Conservation (phyloP, 2,329 filamentous ascomycete genomes). For the Beauveria medogensis region DNA sequence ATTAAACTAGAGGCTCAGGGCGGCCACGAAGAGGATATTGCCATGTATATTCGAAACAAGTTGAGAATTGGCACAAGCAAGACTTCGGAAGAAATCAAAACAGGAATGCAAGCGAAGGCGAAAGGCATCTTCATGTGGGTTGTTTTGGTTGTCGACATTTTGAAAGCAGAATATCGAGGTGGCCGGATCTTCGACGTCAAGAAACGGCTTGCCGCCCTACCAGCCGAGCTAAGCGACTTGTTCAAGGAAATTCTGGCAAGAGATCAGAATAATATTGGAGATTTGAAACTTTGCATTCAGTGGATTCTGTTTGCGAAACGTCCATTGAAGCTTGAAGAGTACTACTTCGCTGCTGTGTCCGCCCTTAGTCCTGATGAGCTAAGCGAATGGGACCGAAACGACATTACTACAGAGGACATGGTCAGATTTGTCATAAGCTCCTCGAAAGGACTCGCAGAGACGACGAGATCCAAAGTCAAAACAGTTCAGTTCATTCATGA, state of each 20-base stretch:
- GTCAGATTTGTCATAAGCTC: slow-evolving; percentile 26
- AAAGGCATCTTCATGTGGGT: slow-evolving; percentile 38
- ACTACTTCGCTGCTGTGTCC: slow-evolving; percentile 27
- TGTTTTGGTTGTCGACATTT: slow-evolving; percentile 28
- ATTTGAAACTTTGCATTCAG: slow-evolving; percentile 36
- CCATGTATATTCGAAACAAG: slow-evolving; percentile 13
- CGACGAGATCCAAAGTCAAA: background rate
- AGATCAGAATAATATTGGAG: slow-evolving; percentile 32
- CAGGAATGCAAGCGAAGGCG: slow-evolving; percentile 27
- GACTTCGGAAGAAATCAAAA: background rate
- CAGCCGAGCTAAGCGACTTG: slow-evolving; percentile 32
- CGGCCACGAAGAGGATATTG: slow-evolving; percentile 20
- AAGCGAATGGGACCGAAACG: slow-evolving; percentile 17
- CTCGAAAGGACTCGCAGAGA: slow-evolving; percentile 39
- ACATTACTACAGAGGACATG: slow-evolving; percentile 19
- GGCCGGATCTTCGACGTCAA: slow-evolving; percentile 20
- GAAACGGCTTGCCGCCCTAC: slow-evolving; percentile 26
- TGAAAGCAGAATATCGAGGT: slow-evolving; percentile 26
- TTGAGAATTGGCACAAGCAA: slow-evolving; percentile 2
- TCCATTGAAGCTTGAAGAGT: slow-evolving; percentile 34
- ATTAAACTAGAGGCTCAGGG: slow-evolving; percentile 20
- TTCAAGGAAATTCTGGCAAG: slow-evolving; percentile 44
- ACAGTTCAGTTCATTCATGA: slow-evolving; percentile 42
- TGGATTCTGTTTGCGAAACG: slow-evolving; percentile 44
- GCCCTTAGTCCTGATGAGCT: background rate